A percentile compares a stretch with the other conserved stretches of the same genome.
phyloP scores from a whole-genome alignment of 441 rosid species.

The Erodium texanum region DNA sequence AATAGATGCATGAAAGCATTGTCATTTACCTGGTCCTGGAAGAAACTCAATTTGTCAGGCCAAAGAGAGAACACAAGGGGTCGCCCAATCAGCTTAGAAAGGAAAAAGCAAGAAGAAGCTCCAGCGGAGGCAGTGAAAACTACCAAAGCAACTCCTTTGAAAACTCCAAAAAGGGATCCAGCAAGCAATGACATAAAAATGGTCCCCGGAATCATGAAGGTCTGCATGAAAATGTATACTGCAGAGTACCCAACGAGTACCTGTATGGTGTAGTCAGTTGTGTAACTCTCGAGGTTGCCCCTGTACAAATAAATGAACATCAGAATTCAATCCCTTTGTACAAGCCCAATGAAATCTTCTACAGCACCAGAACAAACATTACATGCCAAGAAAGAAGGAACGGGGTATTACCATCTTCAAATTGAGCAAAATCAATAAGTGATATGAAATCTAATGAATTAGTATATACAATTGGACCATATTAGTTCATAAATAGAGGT shows the following conservation, averaged over 20 bases:
- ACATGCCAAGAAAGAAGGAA: too few species aligned
- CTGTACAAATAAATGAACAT: conserved; percentile 35
- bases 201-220: conserved; percentile 99
- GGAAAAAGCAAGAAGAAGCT: conserved; percentile 82
- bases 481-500: too few species aligned
- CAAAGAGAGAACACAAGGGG: conserved; percentile 84
- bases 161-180: conserved; percentile 89
- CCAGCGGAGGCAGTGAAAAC: conserved; percentile 90
- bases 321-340: not conserved
- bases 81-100: conserved; percentile 84
- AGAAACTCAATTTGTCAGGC: conserved; percentile 84
- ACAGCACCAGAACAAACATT: too few species aligned
- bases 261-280: conserved; percentile 62
- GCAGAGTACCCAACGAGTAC: conserved; percentile 89
- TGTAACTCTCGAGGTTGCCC: conserved; percentile 65
- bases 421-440: too few species aligned
- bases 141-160: conserved; percentile 73
- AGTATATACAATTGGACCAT: too few species aligned
- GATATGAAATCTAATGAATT: too few species aligned
- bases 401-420: too few species aligned
- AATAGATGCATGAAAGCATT: too few species aligned
- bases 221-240: conserved; percentile 93
- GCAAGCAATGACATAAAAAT: conserved; percentile 96
- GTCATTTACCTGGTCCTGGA: conserved; percentile 82
- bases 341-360: conserved; percentile 7